phyloP scores from a whole-genome alignment of 78 protist genomes.

The Mantamonas sphyraenae region DNA sequence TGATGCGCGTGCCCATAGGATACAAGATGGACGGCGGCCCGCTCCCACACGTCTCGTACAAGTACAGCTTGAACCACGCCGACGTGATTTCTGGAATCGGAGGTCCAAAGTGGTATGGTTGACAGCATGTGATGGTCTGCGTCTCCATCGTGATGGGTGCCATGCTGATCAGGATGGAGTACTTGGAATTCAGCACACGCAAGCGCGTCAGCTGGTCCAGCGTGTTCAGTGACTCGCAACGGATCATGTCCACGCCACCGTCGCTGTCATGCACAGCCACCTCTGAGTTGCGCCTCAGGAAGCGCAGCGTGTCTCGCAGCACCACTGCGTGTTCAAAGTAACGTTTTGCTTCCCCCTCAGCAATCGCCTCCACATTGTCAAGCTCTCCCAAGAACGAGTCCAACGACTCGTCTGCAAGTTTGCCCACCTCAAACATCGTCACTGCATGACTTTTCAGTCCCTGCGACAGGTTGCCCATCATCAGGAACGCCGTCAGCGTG shows the following conservation, averaged over 20 bases:
- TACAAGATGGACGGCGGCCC: conserved; percentile 61
- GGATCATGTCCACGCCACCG: conserved; percentile 16
- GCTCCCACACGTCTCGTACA: conserved; percentile 34
- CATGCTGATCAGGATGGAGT: conserved; percentile 64
- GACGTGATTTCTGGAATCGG: conserved; percentile 46
- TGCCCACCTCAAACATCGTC: conserved; percentile 90
- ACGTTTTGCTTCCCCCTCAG: conserved; percentile 67
- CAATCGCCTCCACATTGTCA: conserved; percentile 2
- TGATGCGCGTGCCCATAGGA: conserved; percentile 50
- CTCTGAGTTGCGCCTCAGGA: conserved; percentile 24
- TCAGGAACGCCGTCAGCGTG: conserved; percentile 80
- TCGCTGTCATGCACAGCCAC: conserved; percentile 1
- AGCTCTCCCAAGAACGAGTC: conserved; percentile 61
- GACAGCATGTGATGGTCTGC: neutral
- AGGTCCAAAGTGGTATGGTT: conserved; percentile 54
- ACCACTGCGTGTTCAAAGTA: conserved; percentile 71
- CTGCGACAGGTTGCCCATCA: conserved; percentile 85
- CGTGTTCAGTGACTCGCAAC: conserved; percentile 4
- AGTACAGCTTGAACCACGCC: conserved; percentile 69
- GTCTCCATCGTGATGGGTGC: conserved; percentile 60
- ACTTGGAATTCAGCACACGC: conserved; percentile 54
- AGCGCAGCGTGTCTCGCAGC: conserved; percentile 54
- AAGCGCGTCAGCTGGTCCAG: conserved; percentile 14
- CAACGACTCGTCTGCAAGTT: conserved; percentile 70
- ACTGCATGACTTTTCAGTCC: conserved; percentile 89